Evolutionary conservation across 352 stramenopile genomes (phyloP).

Genomic region (Vaucheria bursata): DNA sequence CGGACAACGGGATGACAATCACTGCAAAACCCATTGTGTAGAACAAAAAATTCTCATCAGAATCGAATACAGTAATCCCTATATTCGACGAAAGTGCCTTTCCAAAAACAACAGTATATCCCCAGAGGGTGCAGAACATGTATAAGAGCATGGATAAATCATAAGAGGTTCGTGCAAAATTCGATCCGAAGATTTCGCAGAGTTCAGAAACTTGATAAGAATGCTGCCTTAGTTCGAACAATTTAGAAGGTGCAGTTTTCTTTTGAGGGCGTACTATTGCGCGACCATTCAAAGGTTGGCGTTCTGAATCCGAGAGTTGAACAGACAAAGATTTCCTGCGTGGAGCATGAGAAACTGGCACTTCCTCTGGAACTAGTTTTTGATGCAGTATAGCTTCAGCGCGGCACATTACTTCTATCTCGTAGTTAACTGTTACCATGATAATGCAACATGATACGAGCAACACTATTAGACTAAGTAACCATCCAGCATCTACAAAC

Average conservation of each 20-base stretch:
- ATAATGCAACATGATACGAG: slow-evolving; percentile 12
- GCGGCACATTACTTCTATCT: slow-evolving; percentile 43
- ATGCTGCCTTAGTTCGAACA: slow-evolving; percentile 22
- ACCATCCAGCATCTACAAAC: slow-evolving; percentile 19
- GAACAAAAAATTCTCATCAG: slow-evolving; percentile 13
- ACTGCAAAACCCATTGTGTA: slow-evolving; percentile 26
- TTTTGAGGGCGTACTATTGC: no score
- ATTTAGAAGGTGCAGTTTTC: no score
- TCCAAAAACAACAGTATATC: slow-evolving; percentile 34
- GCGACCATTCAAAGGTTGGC: no score
- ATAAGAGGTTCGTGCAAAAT: slow-evolving; percentile 4
- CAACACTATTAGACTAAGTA: slow-evolving; percentile 13
- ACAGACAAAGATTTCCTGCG: no score
- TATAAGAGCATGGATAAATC: not conserved
- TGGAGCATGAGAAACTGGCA: no score
- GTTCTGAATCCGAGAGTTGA: no score
- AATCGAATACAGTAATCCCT: slow-evolving; percentile 8
- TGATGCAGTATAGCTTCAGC: slow-evolving; percentile 13
- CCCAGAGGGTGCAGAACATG: not conserved
- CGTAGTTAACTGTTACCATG: slow-evolving; percentile 38
- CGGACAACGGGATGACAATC: slow-evolving; percentile 33
- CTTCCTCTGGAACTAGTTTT: not conserved
- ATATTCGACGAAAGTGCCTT: slow-evolving; percentile 25
- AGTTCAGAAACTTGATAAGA: slow-evolving; percentile 41
- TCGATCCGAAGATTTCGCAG: slow-evolving; percentile 34